These are phyloP conservation scores for Ascochyta rabiei DNA, from an alignment of 2,329 filamentous ascomycete species.

Conservation along the genomic window DNA sequence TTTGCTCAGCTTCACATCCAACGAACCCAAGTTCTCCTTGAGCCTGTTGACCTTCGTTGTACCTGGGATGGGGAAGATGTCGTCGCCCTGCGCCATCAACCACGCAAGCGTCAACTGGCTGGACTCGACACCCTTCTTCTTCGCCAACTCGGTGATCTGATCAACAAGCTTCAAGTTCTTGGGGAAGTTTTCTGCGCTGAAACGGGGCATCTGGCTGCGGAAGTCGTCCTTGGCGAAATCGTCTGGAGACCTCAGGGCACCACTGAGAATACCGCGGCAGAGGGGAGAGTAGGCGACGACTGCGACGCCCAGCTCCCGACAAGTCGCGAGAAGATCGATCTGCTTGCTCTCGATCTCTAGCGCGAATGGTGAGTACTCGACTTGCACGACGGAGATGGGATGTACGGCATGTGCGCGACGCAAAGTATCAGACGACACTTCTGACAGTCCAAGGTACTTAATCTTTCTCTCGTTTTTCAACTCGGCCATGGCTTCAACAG, in stretches of 20 bases:
- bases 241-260: constrained; percentile 45
- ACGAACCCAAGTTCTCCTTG: constrained; percentile 39
- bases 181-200: constrained; percentile 49
- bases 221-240: constrained; percentile 52
- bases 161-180: constrained; percentile 47
- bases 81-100: constrained; percentile 53
- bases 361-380: constrained; percentile 59
- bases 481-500: constrained; percentile 59
- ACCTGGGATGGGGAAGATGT: constrained; percentile 64
- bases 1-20: constrained; percentile 35
- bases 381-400: constrained; percentile 56
- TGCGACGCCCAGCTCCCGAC: constrained; percentile 53
- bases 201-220: constrained; percentile 47
- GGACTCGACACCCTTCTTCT: constrained; percentile 60
- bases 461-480: constrained; percentile 63
- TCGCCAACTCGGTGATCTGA: constrained; percentile 37
- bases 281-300: constrained; percentile 50
- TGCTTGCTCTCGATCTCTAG: constrained; percentile 54
- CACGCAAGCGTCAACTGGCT: constrained; percentile 62
- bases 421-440: constrained; percentile 52
- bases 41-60: constrained; percentile 40
- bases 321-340: constrained; percentile 46
- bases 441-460: constrained; percentile 54
- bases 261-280: constrained; percentile 42
- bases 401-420: constrained; percentile 57